Base-by-base conservation (phyloP, 2,329 filamentous ascomycete genomes). In the Arthroderma sp. region DNA sequence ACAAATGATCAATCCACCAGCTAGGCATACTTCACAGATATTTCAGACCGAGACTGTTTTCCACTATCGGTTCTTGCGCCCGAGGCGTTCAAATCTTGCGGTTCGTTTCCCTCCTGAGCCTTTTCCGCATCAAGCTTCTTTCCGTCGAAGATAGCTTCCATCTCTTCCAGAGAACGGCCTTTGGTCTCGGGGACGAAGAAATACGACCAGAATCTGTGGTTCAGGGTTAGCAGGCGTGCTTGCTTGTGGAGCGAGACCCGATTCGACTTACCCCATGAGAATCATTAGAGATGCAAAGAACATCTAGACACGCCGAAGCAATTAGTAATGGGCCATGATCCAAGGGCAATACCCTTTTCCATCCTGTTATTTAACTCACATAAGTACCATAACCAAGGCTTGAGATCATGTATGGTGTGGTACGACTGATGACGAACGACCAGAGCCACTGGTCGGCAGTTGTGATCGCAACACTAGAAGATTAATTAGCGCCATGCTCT, bases 151-250 rank as follows among this genome's bases (percentile, higher is more conserved):
- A 51, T 37, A 29, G 46, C 46, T 30, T 51, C 50, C 47, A 52
- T 49, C 4, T 42, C 49, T 32, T 62, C 60, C 15, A 62, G 49
- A 6, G 60, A 65, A 50, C 63, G 63, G n/a, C 80, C 80, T 1
- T 73, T 73, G 0, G 80, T 83, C 67, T 86, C 82, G 0, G 81
- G 82, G 1, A 86, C 71, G 47, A 74, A 79, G 61, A 84, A 72
- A 70, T 71, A 82, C 6, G 81, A 80, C 78, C 80, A 85, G 4
- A 72, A 31, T 3, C 15, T 22, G 3, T 22, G 15, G 15, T 22
- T 22, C 0, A 80, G 52, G 0, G 82, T 85, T n/a, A 85, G 15
- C 15, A 22, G 15, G 15, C 3, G 15, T 22, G 15, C 15, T 22
- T 22, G 15, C 15, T 22, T 22, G 15, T 22, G 15, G 15, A 22